Evolutionary conservation across 495 filamentous ascomycete genomes (phyloP).

Genomic region (Margaritispora aquatica): DNA sequence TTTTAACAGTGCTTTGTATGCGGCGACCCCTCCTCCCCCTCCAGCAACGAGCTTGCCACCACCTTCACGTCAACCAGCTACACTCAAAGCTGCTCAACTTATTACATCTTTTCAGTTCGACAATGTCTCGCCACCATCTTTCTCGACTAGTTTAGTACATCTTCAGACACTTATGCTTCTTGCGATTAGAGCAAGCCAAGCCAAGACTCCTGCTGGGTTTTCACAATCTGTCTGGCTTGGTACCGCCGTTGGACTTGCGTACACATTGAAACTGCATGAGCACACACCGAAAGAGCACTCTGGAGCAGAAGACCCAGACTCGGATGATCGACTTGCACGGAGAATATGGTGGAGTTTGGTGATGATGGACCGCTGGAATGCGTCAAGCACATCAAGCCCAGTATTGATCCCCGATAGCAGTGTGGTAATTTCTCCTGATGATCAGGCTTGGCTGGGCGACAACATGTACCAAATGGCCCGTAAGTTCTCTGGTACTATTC

Average conservation of each 20-base stretch:
- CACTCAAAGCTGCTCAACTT: constrained; percentile 41
- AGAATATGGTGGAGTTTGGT: constrained; percentile 71
- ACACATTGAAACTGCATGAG: constrained; percentile 48
- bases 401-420: constrained; percentile 53
- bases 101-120: constrained; percentile 49
- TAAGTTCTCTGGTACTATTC: constrained; percentile 42
- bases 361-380: constrained; percentile 71
- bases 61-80: constrained; percentile 30
- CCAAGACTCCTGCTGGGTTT: constrained; percentile 14
- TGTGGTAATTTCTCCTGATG: constrained; percentile 54
- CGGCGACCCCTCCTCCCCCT: constrained; percentile 51
- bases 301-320: constrained; percentile 46
- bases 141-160: constrained; percentile 49
- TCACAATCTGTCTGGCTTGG: constrained; percentile 40
- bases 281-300: constrained; percentile 22
- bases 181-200: constrained; percentile 51
- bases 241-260: constrained; percentile 52
- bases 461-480: constrained; percentile 58
- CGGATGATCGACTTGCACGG: constrained; percentile 62
- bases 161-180: constrained; percentile 59
- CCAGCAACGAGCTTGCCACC: constrained; percentile 33
- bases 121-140: constrained; percentile 30
- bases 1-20: constrained; percentile 63
- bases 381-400: constrained; percentile 56
- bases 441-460: constrained; percentile 60